Conservation (phyloP, 371 early-diverging fungal genomes). For the Paraphysoderma sedebokerense region DNA sequence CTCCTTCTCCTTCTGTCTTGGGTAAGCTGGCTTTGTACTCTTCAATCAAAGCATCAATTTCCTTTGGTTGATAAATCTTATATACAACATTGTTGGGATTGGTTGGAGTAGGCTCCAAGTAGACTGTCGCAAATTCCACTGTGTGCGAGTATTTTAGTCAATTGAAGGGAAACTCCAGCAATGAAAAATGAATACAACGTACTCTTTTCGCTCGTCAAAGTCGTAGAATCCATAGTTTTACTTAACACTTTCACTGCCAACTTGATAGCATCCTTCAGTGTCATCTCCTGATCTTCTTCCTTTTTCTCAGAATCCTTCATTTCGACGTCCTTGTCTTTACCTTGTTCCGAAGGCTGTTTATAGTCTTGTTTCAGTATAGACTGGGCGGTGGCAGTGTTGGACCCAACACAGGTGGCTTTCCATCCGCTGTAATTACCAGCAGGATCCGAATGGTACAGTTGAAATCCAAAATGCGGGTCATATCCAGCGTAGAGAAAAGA, state of each 20-base stretch:
- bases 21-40: too few relatives aligned
- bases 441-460: conserved; percentile 96
- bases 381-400: conserved; percentile 78
- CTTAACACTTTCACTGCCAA: conserved; percentile 81
- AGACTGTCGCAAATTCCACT: too few relatives aligned
- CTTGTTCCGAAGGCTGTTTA: conserved; percentile 43
- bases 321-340: neutral
- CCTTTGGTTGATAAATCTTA: too few relatives aligned
- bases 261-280: conserved; percentile 69
- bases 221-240: conserved; percentile 89
- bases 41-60: too few relatives aligned
- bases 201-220: conserved; percentile 77
- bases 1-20: too few relatives aligned
- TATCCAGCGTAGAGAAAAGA: conserved; percentile 95
- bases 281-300: conserved; percentile 23
- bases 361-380: conserved; percentile 89
- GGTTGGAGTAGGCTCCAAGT: too few relatives aligned
- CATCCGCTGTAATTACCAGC: conserved; percentile 97
- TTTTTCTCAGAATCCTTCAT: too few relatives aligned
- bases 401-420: conserved; percentile 97
- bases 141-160: too few relatives aligned
- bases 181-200: too few relatives aligned
- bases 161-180: too few relatives aligned
- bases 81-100: too few relatives aligned
- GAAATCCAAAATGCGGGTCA: conserved; percentile 79